Conservation (phyloP, 2,329 filamentous ascomycete genomes). For the Colletotrichum sp. region DNA sequence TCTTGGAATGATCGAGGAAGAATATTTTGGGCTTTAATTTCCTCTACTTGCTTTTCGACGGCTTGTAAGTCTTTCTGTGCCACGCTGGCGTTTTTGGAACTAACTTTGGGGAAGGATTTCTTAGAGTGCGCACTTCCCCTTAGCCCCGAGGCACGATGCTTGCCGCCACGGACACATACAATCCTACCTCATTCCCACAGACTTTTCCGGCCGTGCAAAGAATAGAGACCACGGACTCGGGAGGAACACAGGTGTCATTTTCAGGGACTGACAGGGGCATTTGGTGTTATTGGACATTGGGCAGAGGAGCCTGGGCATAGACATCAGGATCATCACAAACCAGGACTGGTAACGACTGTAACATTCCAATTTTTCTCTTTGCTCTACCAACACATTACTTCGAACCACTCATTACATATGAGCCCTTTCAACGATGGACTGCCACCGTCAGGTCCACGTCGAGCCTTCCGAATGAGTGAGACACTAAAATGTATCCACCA, state of each 20-base stretch:
- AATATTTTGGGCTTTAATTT: not conserved
- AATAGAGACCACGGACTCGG: not conserved
- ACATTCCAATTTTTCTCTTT: slow-evolving; percentile 12
- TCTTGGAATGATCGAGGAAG: not conserved
- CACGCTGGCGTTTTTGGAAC: not conserved
- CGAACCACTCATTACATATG: slow-evolving; percentile 16
- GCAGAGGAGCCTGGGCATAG: not conserved
- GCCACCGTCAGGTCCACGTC: slow-evolving; percentile 5
- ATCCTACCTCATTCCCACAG: not conserved
- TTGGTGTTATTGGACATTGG: not conserved
- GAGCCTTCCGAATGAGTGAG: slow-evolving; percentile 14
- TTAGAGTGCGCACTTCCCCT: not conserved
- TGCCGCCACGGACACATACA: not conserved
- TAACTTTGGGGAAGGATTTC: not conserved
- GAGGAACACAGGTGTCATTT: not conserved
- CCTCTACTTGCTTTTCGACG: not conserved
- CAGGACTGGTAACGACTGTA: slow-evolving; percentile 15
- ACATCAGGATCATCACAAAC: not conserved
- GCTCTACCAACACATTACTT: slow-evolving; percentile 15
- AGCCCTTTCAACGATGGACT: slow-evolving; percentile 1
- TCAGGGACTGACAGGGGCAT: not conserved
- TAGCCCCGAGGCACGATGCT: not conserved
- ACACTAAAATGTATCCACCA: slow-evolving; percentile 5
- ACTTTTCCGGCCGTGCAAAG: not conserved
- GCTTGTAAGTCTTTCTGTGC: not conserved